Evolutionary conservation across 306 rosid species (phyloP), one percentile per base, ranked within the genome.

Genomic region (Castanopsis chinensis): DNA sequence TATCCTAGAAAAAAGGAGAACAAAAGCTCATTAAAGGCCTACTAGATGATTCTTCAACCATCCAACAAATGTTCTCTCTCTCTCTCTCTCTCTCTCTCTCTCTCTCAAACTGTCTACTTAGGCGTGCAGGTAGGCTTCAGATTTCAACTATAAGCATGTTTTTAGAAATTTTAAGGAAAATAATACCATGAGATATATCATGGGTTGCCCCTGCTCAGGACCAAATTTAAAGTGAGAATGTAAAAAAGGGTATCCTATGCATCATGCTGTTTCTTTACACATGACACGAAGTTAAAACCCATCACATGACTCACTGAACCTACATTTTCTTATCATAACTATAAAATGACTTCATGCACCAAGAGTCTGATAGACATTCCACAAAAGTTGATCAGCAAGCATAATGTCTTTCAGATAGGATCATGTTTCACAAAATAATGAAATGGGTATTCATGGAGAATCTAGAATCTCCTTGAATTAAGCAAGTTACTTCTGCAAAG

Each of bases 1-100:
- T 93, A 57, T 79, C 94, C 99, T 96, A 90, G 49, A 83, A 72
- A 60, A 68, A 13, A 35, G 11, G 55, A 76, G 52, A 43, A 30
- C n/a, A 15, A 53, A 20, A 45, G 43, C 65, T 37, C 56, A 53
- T 59, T 52, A 33, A 59, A 58, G 17, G 20, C 27, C 52, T 35
- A 68, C 72, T 35, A 35, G 51, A 37, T 33, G 37, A 68, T 68
- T 68, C 13, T 1, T 68, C 27, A 35, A 19, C 15, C 37, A 68
- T 68, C 45, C 72, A 67, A 33, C 7, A 67, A 23, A 35, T n/a
- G 27, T 19, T 33, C 15, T 23, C 71, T 67, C 51, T 14, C 33
- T 30, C 33, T 30, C 5, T 32, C 35, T 32, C 35, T 32, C 35
- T 6, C 43, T 37, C 43, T 37, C 43, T 37, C 43, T 37, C 43